phyloP scores from a whole-genome alignment of 257 asterid genomes.

The Paraleonurus japonicus region DNA sequence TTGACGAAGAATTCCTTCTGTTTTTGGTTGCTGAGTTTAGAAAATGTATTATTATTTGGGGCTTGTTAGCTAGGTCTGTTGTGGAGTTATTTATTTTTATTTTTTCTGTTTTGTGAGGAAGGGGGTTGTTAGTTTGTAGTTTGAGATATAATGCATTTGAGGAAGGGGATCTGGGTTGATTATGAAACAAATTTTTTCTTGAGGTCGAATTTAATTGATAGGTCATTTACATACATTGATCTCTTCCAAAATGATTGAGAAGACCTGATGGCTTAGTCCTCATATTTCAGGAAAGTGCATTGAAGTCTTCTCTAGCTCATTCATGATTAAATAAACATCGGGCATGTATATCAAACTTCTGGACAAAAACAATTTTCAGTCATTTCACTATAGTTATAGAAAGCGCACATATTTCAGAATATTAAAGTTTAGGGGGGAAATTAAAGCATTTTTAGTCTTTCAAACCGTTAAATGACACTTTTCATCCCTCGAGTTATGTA shows the following conservation, averaged over 20 bases:
- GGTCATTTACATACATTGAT: not conserved
- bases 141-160: not conserved
- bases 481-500: not conserved
- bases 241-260: slow-evolving; percentile 1
- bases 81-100: not conserved
- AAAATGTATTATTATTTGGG: not conserved
- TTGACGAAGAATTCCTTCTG: not conserved
- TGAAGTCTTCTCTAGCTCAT: slow-evolving; percentile 1
- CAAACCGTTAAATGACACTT: not conserved
- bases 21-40: not conserved
- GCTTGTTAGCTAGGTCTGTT: not conserved
- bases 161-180: not conserved
- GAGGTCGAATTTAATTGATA: not conserved
- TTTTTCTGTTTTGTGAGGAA: not conserved
- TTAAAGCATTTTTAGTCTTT: not conserved
- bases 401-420: not conserved
- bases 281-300: slow-evolving; percentile 2
- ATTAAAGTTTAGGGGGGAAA: not conserved
- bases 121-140: not conserved
- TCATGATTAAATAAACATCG: not conserved
- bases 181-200: not conserved
- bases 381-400: not conserved
- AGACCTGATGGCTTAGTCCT: not conserved
- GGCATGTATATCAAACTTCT: not conserved
- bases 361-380: not conserved